Conservation (phyloP, 345 rosid genomes). For the Anastatica hierochuntica region DNA sequence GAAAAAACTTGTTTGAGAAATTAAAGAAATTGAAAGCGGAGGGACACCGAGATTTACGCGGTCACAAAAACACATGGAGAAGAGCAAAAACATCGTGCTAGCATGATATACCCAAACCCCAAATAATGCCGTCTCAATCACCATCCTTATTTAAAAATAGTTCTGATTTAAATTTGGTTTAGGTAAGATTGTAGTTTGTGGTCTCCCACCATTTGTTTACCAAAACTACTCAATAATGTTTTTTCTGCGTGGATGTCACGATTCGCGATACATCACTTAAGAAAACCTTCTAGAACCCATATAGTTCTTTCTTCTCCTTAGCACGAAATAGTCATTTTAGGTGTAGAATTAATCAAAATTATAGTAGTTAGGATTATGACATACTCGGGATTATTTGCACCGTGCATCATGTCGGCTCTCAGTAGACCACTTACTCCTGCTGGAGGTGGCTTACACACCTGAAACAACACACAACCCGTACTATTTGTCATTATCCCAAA, state of each 20-base stretch:
- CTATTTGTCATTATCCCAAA: too few relatives aligned
- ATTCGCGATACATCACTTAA: not conserved
- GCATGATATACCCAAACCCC: slow-evolving; percentile 24
- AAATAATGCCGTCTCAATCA: slow-evolving; percentile 22
- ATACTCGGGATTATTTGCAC: slow-evolving; percentile 46
- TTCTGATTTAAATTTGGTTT: not conserved
- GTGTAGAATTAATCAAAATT: slow-evolving; percentile 3
- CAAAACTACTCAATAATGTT: not conserved
- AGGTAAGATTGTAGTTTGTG: slow-evolving; percentile 17
- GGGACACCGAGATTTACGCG: slow-evolving; percentile 19
- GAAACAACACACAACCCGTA: slow-evolving; percentile 8
- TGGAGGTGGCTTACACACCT: slow-evolving; percentile 57
- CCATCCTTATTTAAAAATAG: not conserved
- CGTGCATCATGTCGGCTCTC: slow-evolving; percentile 49
- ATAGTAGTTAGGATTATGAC: slow-evolving; percentile 19
- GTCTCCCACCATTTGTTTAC: slow-evolving; percentile 19
- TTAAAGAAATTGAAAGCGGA: slow-evolving; percentile 9
- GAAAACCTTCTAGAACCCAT: slow-evolving; percentile 16
- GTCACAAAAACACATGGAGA: slow-evolving; percentile 23
- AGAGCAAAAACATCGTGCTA: slow-evolving; percentile 12
- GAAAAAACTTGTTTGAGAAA: not conserved
- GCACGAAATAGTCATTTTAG: too few relatives aligned
- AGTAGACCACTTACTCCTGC: slow-evolving; percentile 60
- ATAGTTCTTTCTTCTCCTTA: too few relatives aligned
- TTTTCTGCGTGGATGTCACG: slow-evolving; percentile 22